phyloP scores from a whole-genome alignment of 2,329 filamentous ascomycete species.

The Trichoderma asperellum region DNA sequence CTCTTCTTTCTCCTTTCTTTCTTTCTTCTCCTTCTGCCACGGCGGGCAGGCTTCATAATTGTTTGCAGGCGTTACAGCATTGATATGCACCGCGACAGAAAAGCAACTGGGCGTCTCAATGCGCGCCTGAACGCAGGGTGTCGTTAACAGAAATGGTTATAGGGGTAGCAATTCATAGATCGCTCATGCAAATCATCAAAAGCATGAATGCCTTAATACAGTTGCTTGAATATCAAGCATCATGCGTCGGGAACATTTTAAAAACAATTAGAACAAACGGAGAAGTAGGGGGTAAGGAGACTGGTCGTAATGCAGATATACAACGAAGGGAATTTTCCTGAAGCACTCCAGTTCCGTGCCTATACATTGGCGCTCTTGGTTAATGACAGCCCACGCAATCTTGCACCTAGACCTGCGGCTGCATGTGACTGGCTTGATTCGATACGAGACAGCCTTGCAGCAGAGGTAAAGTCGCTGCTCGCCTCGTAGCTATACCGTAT shows the following conservation, averaged over 20 bases:
- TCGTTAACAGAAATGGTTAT: conserved; percentile 32
- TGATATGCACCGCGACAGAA: not conserved
- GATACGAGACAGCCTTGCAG: conserved; percentile 79
- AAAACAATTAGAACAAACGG: conserved; percentile 5
- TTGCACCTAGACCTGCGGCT: conserved; percentile 40
- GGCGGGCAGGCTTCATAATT: conserved; percentile 24
- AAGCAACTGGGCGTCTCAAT: not conserved
- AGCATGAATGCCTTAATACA: conserved; percentile 38
- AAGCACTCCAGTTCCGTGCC: conserved; percentile 28
- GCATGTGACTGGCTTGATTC: conserved; percentile 68
- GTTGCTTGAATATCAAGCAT: conserved; percentile 40
- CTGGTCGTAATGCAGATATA: conserved; percentile 38
- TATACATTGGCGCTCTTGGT: conserved; percentile 48
- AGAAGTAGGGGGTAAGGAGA: not conserved
- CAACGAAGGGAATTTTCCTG: conserved; percentile 32
- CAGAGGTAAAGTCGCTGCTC: conserved; percentile 88
- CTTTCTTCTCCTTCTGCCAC: conserved; percentile 25
- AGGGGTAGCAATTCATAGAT: conserved; percentile 47
- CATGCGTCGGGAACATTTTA: conserved; percentile 1
- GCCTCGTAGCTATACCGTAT: conserved; percentile 82
- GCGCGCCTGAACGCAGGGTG: conserved; percentile 25
- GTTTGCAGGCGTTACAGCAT: conserved; percentile 17
- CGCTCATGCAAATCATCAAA: conserved; percentile 56
- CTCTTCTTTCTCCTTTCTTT: not conserved
- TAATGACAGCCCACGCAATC: conserved; percentile 50